Percentiles rank a stretch among this genome's conserved stretches.
phyloP scores from a whole-genome alignment of 345 rosid genomes.

The Mallotus nudiflorus region DNA sequence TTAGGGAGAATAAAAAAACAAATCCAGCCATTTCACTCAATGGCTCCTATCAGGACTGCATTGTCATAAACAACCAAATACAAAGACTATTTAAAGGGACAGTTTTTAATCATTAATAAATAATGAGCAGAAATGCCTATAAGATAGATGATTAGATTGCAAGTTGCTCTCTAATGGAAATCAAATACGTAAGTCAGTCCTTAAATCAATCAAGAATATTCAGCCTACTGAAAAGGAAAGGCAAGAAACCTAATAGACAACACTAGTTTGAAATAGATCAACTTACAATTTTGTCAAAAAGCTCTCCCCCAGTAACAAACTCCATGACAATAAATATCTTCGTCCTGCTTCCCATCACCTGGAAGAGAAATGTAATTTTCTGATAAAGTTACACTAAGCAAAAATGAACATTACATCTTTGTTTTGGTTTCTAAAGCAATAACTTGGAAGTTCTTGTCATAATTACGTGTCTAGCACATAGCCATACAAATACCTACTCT shows the following conservation, averaged over 20 bases:
- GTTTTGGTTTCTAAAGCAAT: neutral
- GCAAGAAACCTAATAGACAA: neutral
- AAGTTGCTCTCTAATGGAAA: neutral
- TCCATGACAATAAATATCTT: constrained; percentile 37
- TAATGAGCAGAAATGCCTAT: neutral
- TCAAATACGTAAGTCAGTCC: neutral
- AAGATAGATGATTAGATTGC: neutral
- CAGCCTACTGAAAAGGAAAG: neutral
- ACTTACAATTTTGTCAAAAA: constrained; percentile 37
- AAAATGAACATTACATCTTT: constrained; percentile 3
- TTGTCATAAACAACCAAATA: neutral
- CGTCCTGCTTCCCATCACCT: constrained; percentile 38
- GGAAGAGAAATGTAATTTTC: constrained; percentile 1
- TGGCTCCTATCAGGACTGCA: neutral
- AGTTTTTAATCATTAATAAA: neutral
- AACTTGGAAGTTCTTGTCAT: neutral
- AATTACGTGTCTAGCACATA: neutral
- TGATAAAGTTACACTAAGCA: neutral
- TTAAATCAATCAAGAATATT: neutral
- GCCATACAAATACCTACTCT: neutral
- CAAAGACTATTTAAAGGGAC: neutral
- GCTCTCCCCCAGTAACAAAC: constrained; percentile 35
- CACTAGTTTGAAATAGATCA: neutral
- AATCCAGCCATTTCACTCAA: neutral
- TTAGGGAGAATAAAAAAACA: neutral